Evolutionary conservation across 2,329 filamentous ascomycete genomes (phyloP), one percentile per base, ranked within the genome.

Genomic region (Colletotrichum musicola): DNA sequence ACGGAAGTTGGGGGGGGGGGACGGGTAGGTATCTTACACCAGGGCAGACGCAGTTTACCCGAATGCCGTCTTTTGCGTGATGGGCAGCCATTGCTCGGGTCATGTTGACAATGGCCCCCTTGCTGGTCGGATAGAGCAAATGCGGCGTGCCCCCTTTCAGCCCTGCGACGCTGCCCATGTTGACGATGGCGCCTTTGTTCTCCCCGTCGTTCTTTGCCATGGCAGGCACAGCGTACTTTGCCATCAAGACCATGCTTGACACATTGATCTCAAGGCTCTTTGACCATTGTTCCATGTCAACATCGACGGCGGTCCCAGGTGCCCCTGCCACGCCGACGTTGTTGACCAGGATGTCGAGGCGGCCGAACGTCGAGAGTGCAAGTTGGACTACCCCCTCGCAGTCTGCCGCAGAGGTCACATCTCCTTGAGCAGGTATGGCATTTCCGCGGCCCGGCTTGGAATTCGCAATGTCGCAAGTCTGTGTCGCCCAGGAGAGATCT

Each of bases 301-400:
- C 85, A 0, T 89, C 85, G 1, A 88, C 81, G 0, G 89, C 89
- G 1, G 86, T 90, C 0, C 90, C 90, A 1, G 78, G 64, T 0
- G 88, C 84, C 0, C 90, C 90, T 4, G 82, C 82, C 20, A 91
- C 80, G 0, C 90, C 90, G 2, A 92, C 90, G 64, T 88, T 89
- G 73, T 92, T 92, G 42, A 92, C 80, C 1, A 92, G 78, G 49
- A 92, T 88, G 72, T 92, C 88, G 2, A 92, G 71, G 1, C 86
- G 79, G 0, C 88, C 88, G 71, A 86, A 91, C 1, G 76, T 72
- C 2, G 80, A 68, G 1, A 88, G 14, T 0, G 88, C 83, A 0
- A 75, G 64, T 0, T 81, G 69, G 6, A 84, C 78, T 1, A 79
- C 77, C 1, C 68, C 71, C 57, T 84, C 77, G 73, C 89, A 92